phyloP scores from a whole-genome alignment of 2,329 filamentous ascomycete species.

The Triangularia setosa region DNA sequence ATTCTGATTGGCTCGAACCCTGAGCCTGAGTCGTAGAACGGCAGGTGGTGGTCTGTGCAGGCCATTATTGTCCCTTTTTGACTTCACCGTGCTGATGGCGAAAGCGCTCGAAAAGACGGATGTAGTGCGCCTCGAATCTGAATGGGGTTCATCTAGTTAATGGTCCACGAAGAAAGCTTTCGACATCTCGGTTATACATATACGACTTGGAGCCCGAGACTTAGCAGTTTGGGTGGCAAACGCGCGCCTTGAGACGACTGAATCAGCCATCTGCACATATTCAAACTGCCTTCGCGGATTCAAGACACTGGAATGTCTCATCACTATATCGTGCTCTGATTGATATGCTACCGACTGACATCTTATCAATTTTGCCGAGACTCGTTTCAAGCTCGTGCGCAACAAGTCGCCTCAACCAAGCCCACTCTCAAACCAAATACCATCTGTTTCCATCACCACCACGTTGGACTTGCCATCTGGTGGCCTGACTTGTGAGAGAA shows the following conservation, averaged over 20 bases:
- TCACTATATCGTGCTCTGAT: not conserved
- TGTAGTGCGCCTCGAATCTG: not conserved
- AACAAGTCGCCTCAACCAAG: not conserved
- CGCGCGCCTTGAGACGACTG: not conserved
- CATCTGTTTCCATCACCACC: not conserved
- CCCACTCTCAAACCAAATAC: not conserved
- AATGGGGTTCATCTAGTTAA: not conserved
- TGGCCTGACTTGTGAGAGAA: not conserved
- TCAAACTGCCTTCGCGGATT: not conserved
- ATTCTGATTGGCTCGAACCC: conserved; percentile 16
- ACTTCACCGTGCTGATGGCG: not conserved
- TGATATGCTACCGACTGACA: not conserved
- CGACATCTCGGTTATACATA: not conserved
- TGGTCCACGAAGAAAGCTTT: too few species aligned
- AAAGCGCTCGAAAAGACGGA: not conserved
- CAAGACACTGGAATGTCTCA: not conserved
- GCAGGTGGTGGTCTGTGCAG: conserved; percentile 17
- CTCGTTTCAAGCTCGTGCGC: not conserved
- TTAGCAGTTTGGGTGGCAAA: not conserved
- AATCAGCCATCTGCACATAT: not conserved
- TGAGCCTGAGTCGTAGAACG: conserved; percentile 10
- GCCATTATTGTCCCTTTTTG: not conserved
- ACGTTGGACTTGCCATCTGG: not conserved
- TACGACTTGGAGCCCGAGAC: not conserved
- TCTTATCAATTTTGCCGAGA: not conserved